These are phyloP conservation scores for Pisolithus tinctorius DNA, from an alignment of 768 basidiomycete genomes.

Conservation along the genomic window DNA sequence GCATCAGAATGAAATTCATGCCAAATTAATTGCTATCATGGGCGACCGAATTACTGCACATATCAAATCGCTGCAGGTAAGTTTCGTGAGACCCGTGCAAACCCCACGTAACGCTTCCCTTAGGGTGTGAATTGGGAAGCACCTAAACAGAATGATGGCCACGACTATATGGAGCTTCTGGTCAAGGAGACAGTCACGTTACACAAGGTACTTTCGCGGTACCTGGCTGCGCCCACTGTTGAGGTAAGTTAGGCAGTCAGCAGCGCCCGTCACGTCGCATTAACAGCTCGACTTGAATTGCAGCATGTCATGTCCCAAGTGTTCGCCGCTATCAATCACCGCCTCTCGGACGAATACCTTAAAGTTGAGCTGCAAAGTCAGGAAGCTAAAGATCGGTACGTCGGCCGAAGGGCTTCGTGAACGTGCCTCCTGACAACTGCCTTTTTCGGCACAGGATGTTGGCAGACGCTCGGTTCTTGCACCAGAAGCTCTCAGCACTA, in stretches of 20 bases:
- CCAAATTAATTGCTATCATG: slow-evolving; percentile 98
- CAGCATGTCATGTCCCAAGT: slow-evolving; percentile 95
- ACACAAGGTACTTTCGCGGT: slow-evolving; percentile 92
- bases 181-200: slow-evolving; percentile 93
- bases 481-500: slow-evolving; percentile 66
- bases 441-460: slow-evolving; percentile 50
- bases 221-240: slow-evolving; percentile 69
- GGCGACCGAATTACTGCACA: slow-evolving; percentile 86
- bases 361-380: slow-evolving; percentile 76
- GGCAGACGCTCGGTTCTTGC: slow-evolving; percentile 70
- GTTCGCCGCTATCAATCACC: slow-evolving; percentile 86
- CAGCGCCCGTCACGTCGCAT: not conserved
- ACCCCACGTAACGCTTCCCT: slow-evolving; percentile 1
- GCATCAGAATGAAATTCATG: slow-evolving; percentile 98
- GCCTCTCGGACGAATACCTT: slow-evolving; percentile 79
- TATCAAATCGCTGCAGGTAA: slow-evolving; percentile 73
- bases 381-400: slow-evolving; percentile 80
- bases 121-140: slow-evolving; percentile 78
- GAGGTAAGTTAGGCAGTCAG: slow-evolving; percentile 50
- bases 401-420: slow-evolving; percentile 3
- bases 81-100: slow-evolving; percentile 10
- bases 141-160: slow-evolving; percentile 55
- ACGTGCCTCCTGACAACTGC: slow-evolving; percentile 11
- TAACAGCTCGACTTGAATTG: slow-evolving; percentile 10
- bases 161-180: slow-evolving; percentile 88